Evolutionary conservation across 306 rosid genomes (phyloP), one percentile per base, ranked within the genome.

Genomic region (Prinsepia uniflora): DNA sequence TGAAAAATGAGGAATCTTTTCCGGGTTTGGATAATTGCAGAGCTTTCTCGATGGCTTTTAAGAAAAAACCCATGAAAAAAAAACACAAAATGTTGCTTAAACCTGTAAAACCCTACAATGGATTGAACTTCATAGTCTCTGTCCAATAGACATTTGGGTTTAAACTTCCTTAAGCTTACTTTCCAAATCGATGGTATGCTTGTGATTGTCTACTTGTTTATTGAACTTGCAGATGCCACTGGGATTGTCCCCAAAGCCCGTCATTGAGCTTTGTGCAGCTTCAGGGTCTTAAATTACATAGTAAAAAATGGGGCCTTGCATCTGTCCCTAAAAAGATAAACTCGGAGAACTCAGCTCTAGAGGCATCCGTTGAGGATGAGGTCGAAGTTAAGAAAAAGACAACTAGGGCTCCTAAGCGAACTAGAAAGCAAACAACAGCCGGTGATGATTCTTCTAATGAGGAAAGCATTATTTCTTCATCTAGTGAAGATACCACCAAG

Each of bases 241-340:
- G 80, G 63, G 76, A 48, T 65, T 80, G 81, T 84, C 81, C 82
- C 47, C 18, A 50, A 74, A 69, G 69, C 66, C 70, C 79, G 70
- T 69, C 83, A 54, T 64, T 66, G 41, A 84, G 80, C 11, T 20
- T 84, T 30, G 85, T 75, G 60, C 86, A 84, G 79, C 81, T 81
- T 75, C 76, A 79, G 79, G 80, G 79, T 36, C 72, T 90, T 45
- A 65, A 78, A 73, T 69, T 83, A 50, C 81, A 48, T 22, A 79
- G 49, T 79, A 90, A 70, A 22, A 79, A 83, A 68, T 78, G 87
- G 87, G 74, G 83, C 53, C 72, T 84, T 81, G 75, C 85, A 12
- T 88, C 87, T 70, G 71, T 74, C 81, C 85, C 89, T 48, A 90
- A 83, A 88, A 90, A 78, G 88, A 86, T 88, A 66, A 68, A 79